Base-by-base conservation (phyloP, 1,284 basidiomycete genomes). In the Mrakiaceae sp. region DNA sequence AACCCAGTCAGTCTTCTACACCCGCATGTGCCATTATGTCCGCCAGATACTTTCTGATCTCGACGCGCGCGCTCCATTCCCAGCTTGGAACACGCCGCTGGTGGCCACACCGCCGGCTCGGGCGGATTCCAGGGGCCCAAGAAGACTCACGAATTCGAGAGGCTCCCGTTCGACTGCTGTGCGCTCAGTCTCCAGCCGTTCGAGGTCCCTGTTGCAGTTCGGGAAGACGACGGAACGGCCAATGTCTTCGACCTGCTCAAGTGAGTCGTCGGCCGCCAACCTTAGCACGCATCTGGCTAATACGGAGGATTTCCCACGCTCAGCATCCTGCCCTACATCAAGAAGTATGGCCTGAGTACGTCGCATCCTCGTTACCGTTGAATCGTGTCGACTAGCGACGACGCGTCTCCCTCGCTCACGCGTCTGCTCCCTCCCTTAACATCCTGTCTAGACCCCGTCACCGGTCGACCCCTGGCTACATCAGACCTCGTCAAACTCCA, bases 101-200 rank as follows among this genome's bases (percentile, higher is more conserved):
- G 76, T 1, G 64, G 62, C 49, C 73, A 77, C 66, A 74, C 76
- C 14, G 75, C 68, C 42, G 74, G 74, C 3, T 72, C 71, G 63
- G 70, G 70, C 39, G 74, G 74, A 27, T 69, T 76, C 49, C 74
- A 75, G 67, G 70, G 63, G 14, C 43, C 12, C 2, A 40, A 47
- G 40, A 44, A 49, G 40, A 43, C 43, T 52, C 60, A 47, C 11
- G 64, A 57, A 53, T 49, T 62, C 14, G 55, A 67, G 43, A 43
- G 49, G 27, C 11, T 66, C 0, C 87, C 90, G 6, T 93, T 89
- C 71, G 91, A 97, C 77, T 95, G 87, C 71, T 98, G 94, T 70
- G 86, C 92, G 0, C 82, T 97, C 47, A 92, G 91, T 6, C 88
- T 95, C 69, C 91, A 95, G 73, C 90, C 88, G 0, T 97, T 96